A percentile compares a stretch with the other conserved stretches of the same genome.
Conservation (phyloP, 192 early-diverging fungal species). For the Borealophlyctis nickersoniae region DNA sequence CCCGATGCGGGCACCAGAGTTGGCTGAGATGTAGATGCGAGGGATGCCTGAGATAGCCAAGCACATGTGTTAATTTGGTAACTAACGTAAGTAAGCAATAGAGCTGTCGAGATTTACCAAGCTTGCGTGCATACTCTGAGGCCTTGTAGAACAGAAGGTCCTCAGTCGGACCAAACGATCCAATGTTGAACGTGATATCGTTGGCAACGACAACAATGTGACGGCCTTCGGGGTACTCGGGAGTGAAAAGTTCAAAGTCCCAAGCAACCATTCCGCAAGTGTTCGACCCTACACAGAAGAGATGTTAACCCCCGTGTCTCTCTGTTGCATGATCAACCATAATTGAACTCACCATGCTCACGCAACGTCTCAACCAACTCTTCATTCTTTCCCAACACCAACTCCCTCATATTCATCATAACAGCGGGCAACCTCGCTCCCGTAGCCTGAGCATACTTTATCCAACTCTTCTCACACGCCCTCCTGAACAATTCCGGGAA, state of each 20-base stretch:
- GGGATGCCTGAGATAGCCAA: conserved; percentile 64
- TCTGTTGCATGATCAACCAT: no score
- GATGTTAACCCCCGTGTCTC: conserved; percentile 4
- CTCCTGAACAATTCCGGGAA: conserved; percentile 96
- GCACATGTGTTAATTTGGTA: background rate
- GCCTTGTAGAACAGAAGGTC: conserved; percentile 91
- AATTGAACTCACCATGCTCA: conserved; percentile 61
- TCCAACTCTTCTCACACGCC: conserved; percentile 80
- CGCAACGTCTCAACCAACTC: conserved; percentile 74
- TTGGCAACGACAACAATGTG: conserved; percentile 93
- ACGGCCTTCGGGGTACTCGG: conserved; percentile 88
- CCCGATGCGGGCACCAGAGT: conserved; percentile 98
- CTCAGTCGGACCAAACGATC: conserved; percentile 93
- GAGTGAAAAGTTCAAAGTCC: conserved; percentile 83
- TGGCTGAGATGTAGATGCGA: conserved; percentile 93
- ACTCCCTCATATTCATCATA: conserved; percentile 76
- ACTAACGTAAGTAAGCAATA: conserved; percentile 4
- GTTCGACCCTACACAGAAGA: conserved; percentile 57
- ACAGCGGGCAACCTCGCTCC: conserved; percentile 47
- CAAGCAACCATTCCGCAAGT: conserved; percentile 96
- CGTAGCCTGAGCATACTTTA: conserved; percentile 25
- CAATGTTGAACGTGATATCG: conserved; percentile 96
- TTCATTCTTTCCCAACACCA: conserved; percentile 79
- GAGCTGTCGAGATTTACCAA: conserved; percentile 37
- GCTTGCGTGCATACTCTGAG: conserved; percentile 78